Conservation (phyloP, 768 basidiomycete genomes). For the Suillus subalutaceus region DNA sequence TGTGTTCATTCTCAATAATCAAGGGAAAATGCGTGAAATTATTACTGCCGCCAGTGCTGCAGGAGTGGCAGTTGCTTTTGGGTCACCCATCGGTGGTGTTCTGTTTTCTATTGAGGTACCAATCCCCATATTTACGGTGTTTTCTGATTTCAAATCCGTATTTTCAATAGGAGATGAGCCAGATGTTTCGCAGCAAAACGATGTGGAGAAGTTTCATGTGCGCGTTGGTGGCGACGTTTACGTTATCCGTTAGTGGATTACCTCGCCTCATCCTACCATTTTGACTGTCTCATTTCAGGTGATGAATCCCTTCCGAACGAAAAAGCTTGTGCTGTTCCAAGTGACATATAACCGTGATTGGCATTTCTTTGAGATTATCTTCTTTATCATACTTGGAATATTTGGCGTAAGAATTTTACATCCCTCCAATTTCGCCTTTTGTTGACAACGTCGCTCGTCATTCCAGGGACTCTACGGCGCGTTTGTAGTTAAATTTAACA, state of each 20-base stretch:
- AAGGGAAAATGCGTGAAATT: slow-evolving; percentile 86
- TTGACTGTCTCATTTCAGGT: slow-evolving; percentile 52
- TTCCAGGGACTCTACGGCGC: slow-evolving; percentile 93
- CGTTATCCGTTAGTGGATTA: slow-evolving; percentile 74
- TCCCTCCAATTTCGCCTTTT: slow-evolving; percentile 6
- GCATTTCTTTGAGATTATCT: slow-evolving; percentile 99
- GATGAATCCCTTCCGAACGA: slow-evolving; percentile 98
- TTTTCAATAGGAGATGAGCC: slow-evolving; percentile 90
- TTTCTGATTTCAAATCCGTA: slow-evolving; percentile 6
- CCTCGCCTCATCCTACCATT: slow-evolving; percentile 19
- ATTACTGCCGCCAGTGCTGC: slow-evolving; percentile 95
- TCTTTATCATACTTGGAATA: slow-evolving; percentile 92
- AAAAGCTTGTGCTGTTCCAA: slow-evolving; percentile 97
- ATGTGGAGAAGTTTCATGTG: slow-evolving; percentile 99
- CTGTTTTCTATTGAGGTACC: slow-evolving; percentile 93
- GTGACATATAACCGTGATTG: slow-evolving; percentile 97
- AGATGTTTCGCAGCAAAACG: slow-evolving; percentile 93
- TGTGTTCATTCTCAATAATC: slow-evolving; percentile 20
- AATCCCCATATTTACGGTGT: neutral
- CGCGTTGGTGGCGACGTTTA: slow-evolving; percentile 95
- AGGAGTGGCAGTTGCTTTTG: slow-evolving; percentile 98
- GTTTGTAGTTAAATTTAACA: slow-evolving; percentile 94
- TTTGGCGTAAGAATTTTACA: slow-evolving; percentile 72
- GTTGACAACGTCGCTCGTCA: slow-evolving; percentile 8
- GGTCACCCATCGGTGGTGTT: slow-evolving; percentile 97